Evolutionary conservation across 179 eudicot genomes (phyloP).

Genomic region (Nepenthes alata): DNA sequence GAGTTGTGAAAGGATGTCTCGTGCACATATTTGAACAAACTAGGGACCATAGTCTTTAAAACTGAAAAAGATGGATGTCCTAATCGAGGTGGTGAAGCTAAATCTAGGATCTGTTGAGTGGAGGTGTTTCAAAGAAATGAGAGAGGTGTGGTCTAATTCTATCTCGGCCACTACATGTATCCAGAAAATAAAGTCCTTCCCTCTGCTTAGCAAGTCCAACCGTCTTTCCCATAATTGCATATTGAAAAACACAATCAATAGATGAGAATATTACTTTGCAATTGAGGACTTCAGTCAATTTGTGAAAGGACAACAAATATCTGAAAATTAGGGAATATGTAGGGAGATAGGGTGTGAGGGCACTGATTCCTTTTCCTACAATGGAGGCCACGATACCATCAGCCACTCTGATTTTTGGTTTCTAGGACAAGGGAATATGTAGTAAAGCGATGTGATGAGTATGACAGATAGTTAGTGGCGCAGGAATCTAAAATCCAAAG

Average conservation of each 20-base stretch:
- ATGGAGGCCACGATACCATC: conserved; percentile 5
- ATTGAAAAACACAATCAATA: conserved; percentile 7
- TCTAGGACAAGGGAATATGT: conserved; percentile 2
- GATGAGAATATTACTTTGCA: neutral
- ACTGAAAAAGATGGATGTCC: neutral
- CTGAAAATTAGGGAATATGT: neutral
- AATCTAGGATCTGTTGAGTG: too few relatives aligned
- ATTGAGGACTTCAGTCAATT: conserved; percentile 1
- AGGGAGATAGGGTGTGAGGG: neutral
- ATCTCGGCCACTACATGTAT: neutral
- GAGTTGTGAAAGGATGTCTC: neutral
- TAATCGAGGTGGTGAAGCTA: neutral
- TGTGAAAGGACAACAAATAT: neutral
- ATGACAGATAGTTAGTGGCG: neutral
- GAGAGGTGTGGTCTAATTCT: neutral
- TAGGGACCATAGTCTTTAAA: neutral
- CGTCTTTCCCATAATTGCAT: conserved; percentile 1
- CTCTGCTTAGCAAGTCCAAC: neutral
- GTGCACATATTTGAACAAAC: neutral
- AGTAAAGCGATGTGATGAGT: neutral
- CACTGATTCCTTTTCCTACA: neutral
- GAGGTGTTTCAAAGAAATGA: neutral
- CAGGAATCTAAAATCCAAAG: conserved; percentile 3
- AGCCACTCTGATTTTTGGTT: neutral
- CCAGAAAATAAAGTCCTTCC: too few relatives aligned